Percentiles rank a stretch among this genome's conserved stretches.
Conservation (phyloP, 2,329 filamentous ascomycete species). For the Bertia moriformis region DNA sequence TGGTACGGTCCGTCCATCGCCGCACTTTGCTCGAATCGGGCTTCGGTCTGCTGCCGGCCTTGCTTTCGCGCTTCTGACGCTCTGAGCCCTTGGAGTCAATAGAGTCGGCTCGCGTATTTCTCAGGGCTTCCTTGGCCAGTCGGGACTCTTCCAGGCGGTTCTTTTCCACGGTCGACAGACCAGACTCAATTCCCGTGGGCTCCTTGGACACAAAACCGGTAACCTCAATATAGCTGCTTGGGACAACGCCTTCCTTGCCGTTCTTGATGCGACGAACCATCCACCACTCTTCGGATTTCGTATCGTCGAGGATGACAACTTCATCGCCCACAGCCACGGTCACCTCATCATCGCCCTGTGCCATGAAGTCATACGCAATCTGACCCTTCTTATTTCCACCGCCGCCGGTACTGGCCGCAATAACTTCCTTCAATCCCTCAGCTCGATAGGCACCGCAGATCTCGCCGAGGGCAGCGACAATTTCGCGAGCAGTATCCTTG, state of each 20-base stretch:
- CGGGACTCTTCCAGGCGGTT: slow-evolving; percentile 8
- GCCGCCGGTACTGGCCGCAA: slow-evolving; percentile 39
- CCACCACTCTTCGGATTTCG: slow-evolving; percentile 96
- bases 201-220: slow-evolving; percentile 49
- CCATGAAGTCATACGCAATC: slow-evolving; percentile 89
- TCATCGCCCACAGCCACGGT: slow-evolving; percentile 83
- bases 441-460: slow-evolving; percentile 46
- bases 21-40: slow-evolving; percentile 72
- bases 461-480: slow-evolving; percentile 48
- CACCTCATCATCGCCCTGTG: slow-evolving; percentile 90
- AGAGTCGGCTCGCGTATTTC: neutral
- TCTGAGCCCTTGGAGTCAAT: neutral
- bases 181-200: slow-evolving; percentile 28
- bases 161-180: slow-evolving; percentile 47
- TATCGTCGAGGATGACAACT: slow-evolving; percentile 76
- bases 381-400: slow-evolving; percentile 62
- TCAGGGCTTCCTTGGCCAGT: slow-evolving; percentile 1
- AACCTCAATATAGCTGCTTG: slow-evolving; percentile 88
- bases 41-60: slow-evolving; percentile 57
- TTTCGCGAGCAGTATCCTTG: slow-evolving; percentile 55
- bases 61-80: slow-evolving; percentile 34
- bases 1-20: slow-evolving; percentile 87
- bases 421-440: slow-evolving; percentile 42
- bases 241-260: slow-evolving; percentile 87
- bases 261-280: slow-evolving; percentile 82